phyloP scores from a whole-genome alignment of 148 eudicot species.

The Persicaria tinctoria region DNA sequence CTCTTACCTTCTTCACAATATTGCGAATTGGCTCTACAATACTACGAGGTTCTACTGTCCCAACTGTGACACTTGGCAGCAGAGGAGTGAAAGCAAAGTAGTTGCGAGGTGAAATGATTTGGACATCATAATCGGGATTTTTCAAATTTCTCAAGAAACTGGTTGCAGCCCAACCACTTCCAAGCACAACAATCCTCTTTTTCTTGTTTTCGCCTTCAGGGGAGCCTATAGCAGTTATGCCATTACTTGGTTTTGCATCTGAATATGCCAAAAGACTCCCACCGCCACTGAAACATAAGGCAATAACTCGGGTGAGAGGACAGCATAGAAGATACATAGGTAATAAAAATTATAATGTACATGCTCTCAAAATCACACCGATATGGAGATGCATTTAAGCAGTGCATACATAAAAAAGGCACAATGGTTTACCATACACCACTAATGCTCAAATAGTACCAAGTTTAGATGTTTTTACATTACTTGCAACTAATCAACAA shows the following conservation, averaged over 20 bases:
- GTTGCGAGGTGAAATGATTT: constrained; percentile 59
- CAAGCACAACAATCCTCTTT: constrained; percentile 82
- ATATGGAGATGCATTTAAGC: background rate
- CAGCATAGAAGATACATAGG: background rate
- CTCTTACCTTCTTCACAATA: constrained; percentile 37
- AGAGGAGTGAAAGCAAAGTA: constrained; percentile 63
- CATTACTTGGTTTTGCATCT: constrained; percentile 34
- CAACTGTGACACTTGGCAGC: constrained; percentile 61
- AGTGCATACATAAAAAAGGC: background rate
- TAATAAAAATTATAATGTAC: background rate
- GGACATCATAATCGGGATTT: constrained; percentile 46
- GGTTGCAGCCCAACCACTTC: constrained; percentile 96
- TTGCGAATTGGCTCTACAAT: constrained; percentile 61
- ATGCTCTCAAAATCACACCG: background rate
- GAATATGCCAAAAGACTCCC: constrained; percentile 63
- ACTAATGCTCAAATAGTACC: no score
- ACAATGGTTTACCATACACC: no score
- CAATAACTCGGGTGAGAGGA: background rate
- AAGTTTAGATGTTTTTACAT: no score
- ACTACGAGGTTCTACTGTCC: constrained; percentile 66
- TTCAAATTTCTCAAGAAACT: constrained; percentile 74
- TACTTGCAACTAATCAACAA: no score
- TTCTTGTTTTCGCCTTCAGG: constrained; percentile 38
- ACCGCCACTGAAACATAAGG: constrained; percentile 36
- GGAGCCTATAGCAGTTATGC: constrained; percentile 19